Percentiles rank a stretch among this genome's conserved stretches.
These are phyloP conservation scores for Brettanomyces custersianus DNA, from an alignment of 805 yeast species.

Conservation along the genomic window DNA sequence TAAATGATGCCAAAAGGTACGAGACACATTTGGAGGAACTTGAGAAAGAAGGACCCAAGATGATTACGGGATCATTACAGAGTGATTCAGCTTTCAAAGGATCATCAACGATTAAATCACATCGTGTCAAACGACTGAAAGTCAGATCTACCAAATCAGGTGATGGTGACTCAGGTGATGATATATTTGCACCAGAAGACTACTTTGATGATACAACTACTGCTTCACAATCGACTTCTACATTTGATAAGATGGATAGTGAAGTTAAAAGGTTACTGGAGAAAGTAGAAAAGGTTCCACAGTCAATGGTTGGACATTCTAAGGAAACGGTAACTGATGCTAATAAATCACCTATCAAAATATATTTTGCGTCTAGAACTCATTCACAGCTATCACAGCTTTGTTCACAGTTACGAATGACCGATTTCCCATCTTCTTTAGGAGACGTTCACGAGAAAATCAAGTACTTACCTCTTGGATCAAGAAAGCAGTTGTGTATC, in stretches of 20 bases:
- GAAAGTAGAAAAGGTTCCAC: constrained; percentile 26
- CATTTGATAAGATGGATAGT: constrained; percentile 26
- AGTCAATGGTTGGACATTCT: constrained; percentile 7
- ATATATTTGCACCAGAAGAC: constrained; percentile 19
- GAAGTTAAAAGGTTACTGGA: constrained; percentile 43
- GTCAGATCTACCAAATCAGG: constrained; percentile 11
- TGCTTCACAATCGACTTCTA: constrained; percentile 12
- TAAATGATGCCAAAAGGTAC: constrained; percentile 27
- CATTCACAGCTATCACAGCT: constrained; percentile 85
- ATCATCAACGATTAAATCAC: too few relatives aligned
- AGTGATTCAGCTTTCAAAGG: too few relatives aligned
- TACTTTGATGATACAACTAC: constrained; percentile 23
- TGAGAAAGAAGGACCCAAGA: constrained; percentile 17
- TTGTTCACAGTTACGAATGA: constrained; percentile 56
- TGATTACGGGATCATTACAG: constrained; percentile 16
- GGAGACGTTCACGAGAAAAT: constrained; percentile 37
- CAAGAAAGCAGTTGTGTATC: constrained; percentile 79
- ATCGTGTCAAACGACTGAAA: constrained; percentile 12
- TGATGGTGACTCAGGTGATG: constrained; percentile 4
- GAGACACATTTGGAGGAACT: constrained; percentile 32
- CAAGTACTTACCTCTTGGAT: constrained; percentile 68
- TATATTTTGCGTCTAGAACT: constrained; percentile 76
- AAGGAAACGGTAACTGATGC: constrained; percentile 7
- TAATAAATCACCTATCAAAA: constrained; percentile 33
- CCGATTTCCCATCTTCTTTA: constrained; percentile 57